Percentiles rank a stretch among this genome's conserved stretches.
Conservation (phyloP, 352 stramenopile species). For the Globisporangium middletonii region DNA sequence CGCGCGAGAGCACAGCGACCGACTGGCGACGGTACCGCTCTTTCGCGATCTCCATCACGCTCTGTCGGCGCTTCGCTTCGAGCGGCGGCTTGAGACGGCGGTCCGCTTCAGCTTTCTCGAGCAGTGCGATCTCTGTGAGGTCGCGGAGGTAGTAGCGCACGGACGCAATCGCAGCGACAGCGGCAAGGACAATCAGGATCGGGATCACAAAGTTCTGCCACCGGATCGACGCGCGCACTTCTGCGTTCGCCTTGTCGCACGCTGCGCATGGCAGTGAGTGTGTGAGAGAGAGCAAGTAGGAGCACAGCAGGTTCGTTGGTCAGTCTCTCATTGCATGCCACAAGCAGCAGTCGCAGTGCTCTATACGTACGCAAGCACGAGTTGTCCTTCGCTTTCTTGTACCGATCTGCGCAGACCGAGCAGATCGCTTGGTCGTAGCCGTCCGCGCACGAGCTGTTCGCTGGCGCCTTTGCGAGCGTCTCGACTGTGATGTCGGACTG, state of each 20-base stretch:
- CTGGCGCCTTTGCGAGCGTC: constrained; percentile 6
- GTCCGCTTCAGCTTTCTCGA: constrained; percentile 57
- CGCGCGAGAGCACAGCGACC: constrained; percentile 11
- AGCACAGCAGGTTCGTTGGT: not conserved
- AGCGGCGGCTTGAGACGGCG: constrained; percentile 30
- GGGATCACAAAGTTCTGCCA: constrained; percentile 79
- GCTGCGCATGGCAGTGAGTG: constrained; percentile 14
- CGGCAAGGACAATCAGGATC: constrained; percentile 30
- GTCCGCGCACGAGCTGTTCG: constrained; percentile 30
- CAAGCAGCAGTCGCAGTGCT: not conserved
- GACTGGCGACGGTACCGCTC: constrained; percentile 22
- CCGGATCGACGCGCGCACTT: constrained; percentile 40
- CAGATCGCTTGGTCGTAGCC: constrained; percentile 63
- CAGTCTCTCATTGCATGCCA: not conserved
- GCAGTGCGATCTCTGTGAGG: constrained; percentile 49
- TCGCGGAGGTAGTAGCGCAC: constrained; percentile 54
- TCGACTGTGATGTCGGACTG: constrained; percentile 44
- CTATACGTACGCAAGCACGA: constrained; percentile 46
- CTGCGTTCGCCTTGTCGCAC: constrained; percentile 41
- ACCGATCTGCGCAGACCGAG: constrained; percentile 50
- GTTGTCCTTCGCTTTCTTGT: constrained; percentile 50
- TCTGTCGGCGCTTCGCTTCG: constrained; percentile 10
- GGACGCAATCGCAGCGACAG: constrained; percentile 25
- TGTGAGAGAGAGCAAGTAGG: no score
- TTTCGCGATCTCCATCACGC: constrained; percentile 18